Conservation (phyloP, 495 filamentous ascomycete genomes). For the Emericellopsis terricola region DNA sequence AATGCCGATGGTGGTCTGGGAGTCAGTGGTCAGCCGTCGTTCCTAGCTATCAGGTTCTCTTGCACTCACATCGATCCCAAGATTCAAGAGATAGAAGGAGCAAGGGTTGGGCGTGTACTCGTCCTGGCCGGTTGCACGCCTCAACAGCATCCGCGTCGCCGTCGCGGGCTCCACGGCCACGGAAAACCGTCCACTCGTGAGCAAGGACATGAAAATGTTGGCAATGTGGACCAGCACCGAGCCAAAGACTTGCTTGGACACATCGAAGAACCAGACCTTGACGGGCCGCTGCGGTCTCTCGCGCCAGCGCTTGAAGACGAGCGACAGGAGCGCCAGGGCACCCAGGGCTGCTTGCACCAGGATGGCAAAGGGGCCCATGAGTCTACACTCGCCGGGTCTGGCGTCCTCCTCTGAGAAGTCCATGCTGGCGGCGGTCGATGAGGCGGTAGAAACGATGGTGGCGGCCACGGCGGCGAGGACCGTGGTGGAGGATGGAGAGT, state of each 20-base stretch:
- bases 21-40: neutral
- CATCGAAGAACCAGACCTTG: constrained; percentile 94
- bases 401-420: constrained; percentile 2
- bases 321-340: constrained; percentile 56
- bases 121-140: constrained; percentile 23
- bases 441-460: constrained; percentile 12
- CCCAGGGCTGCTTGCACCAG: constrained; percentile 83
- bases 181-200: constrained; percentile 62
- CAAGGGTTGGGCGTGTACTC: constrained; percentile 77
- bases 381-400: constrained; percentile 51
- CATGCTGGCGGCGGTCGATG: constrained; percentile 10
- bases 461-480: constrained; percentile 10
- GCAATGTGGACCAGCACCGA: constrained; percentile 76
- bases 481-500: constrained; percentile 9
- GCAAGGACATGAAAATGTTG: constrained; percentile 90
- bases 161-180: constrained; percentile 25
- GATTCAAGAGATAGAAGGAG: constrained; percentile 84
- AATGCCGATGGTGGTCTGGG: constrained; percentile 83
- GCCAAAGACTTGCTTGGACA: constrained; percentile 92
- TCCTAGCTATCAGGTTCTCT: neutral
- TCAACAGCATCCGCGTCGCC: constrained; percentile 14
- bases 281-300: constrained; percentile 82
- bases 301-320: constrained; percentile 86
- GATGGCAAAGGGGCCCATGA: constrained; percentile 76
- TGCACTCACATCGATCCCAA: constrained; percentile 81